Percentiles rank a stretch among this genome's conserved stretches.
These are phyloP conservation scores for Tylopilus balloui DNA, from an alignment of 768 basidiomycete species.

Conservation along the genomic window DNA sequence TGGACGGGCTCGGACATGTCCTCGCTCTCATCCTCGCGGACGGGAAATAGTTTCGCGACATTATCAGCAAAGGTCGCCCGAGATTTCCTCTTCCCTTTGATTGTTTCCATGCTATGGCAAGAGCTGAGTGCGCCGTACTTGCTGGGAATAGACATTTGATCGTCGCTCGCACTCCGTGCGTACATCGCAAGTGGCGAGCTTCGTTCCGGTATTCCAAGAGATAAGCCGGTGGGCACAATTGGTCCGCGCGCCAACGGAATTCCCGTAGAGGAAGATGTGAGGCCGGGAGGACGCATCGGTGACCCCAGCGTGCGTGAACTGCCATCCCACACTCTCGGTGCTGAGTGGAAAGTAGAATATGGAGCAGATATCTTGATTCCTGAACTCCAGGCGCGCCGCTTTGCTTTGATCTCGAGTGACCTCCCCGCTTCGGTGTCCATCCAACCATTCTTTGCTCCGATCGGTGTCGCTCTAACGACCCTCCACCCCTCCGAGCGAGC, in stretches of 20 bases:
- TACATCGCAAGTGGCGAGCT: slow-evolving; percentile 47
- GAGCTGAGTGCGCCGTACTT: slow-evolving; percentile 19
- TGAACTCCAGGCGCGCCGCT: slow-evolving; percentile 65
- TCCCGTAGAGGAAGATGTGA: slow-evolving; percentile 3
- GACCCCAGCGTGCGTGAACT: neutral
- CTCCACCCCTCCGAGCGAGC: slow-evolving; percentile 37
- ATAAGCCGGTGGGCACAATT: slow-evolving; percentile 35
- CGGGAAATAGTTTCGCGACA: slow-evolving; percentile 26
- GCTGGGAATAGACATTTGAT: slow-evolving; percentile 18
- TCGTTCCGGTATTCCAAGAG: slow-evolving; percentile 46
- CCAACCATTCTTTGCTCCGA: slow-evolving; percentile 24
- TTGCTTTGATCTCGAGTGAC: slow-evolving; percentile 53
- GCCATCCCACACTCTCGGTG: slow-evolving; percentile 18
- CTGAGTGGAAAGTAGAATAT: slow-evolving; percentile 9
- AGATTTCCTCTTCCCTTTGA: slow-evolving; percentile 13
- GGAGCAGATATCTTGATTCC: slow-evolving; percentile 39
- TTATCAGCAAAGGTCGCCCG: slow-evolving; percentile 18
- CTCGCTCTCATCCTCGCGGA: slow-evolving; percentile 30
- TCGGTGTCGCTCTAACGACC: slow-evolving; percentile 32
- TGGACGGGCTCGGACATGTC: slow-evolving; percentile 30
- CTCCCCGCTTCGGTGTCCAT: slow-evolving; percentile 24
- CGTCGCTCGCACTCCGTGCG: slow-evolving; percentile 39
- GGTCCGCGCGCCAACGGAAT: slow-evolving; percentile 10
- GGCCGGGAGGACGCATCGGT: slow-evolving; percentile 20
- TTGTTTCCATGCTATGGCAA: slow-evolving; percentile 11